Conservation (phyloP, 208 protist genomes). For the Trypanosoma conorhini region DNA sequence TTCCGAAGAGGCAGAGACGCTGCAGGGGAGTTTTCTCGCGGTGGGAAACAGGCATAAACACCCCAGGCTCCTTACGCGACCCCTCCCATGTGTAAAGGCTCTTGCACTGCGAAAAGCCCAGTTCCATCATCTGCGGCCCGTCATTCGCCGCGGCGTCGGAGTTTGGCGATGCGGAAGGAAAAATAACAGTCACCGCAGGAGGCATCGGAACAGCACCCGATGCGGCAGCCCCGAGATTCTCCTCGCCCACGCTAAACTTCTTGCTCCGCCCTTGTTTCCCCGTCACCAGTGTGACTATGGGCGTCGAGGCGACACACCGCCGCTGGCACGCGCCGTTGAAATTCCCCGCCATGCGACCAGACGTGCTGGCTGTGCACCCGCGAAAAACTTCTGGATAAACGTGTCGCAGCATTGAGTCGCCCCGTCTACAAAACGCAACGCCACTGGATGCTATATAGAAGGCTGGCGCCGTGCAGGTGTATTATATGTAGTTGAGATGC, state of each 20-base stretch:
- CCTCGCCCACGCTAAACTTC: not conserved
- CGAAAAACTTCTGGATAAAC: not conserved
- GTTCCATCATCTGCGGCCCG: not conserved
- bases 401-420: not conserved
- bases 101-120: conserved; percentile 61
- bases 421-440: not conserved
- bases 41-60: conserved; percentile 7
- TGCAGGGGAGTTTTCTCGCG: conserved; percentile 36
- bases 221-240: not conserved
- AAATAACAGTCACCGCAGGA: not conserved
- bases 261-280: not conserved
- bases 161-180: not conserved
- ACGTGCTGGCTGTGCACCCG: not conserved
- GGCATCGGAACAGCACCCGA: not conserved
- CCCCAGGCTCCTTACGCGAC: not conserved
- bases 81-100: conserved; percentile 36
- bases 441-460: not conserved
- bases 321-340: not conserved
- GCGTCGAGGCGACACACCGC: not conserved
- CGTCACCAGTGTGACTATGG: not conserved
- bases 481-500: not conserved
- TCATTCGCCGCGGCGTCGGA: not conserved
- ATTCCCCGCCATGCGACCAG: not conserved
- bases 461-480: no score
- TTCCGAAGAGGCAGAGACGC: conserved; percentile 58